Conservation (phyloP, 306 rosid species). For the Parietaria judaica region DNA sequence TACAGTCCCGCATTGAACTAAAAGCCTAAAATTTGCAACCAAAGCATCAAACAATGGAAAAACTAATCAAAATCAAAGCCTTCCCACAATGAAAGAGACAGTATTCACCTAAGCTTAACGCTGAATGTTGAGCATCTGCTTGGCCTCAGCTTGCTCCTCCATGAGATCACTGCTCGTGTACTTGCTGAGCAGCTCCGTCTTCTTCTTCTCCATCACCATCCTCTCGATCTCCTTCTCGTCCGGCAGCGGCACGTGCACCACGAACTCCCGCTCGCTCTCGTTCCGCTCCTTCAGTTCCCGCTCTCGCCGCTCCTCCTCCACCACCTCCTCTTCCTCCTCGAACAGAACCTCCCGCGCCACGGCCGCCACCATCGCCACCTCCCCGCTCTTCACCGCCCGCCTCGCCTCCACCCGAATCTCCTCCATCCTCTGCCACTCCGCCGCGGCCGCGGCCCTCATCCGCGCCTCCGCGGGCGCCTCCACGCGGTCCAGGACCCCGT, state of each 20-base stretch:
- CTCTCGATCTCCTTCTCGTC: conserved; percentile 84
- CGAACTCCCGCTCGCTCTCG: conserved; percentile 57
- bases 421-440: conserved; percentile 73
- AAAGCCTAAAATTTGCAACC: too few species aligned
- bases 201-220: conserved; percentile 94
- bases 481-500: conserved; percentile 59
- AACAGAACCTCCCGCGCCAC: conserved; percentile 49
- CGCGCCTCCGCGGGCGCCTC: conserved; percentile 61
- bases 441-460: conserved; percentile 53
- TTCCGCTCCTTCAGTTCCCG: conserved; percentile 31
- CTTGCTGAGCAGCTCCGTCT: conserved; percentile 61
- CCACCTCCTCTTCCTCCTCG: conserved; percentile 83
- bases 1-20: too few species aligned
- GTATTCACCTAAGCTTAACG: conserved; percentile 6
- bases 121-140: conserved; percentile 76
- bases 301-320: conserved; percentile 61
- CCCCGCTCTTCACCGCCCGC: conserved; percentile 77
- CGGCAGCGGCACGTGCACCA: conserved; percentile 85
- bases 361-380: conserved; percentile 38
- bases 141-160: conserved; percentile 74
- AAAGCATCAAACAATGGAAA: too few species aligned
- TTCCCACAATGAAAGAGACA: too few species aligned
- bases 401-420: conserved; percentile 71
- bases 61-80: too few species aligned
- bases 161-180: conserved; percentile 55